phyloP scores from a whole-genome alignment of 2,329 filamentous ascomycete genomes.

The Coniochaeta ligniaria region DNA sequence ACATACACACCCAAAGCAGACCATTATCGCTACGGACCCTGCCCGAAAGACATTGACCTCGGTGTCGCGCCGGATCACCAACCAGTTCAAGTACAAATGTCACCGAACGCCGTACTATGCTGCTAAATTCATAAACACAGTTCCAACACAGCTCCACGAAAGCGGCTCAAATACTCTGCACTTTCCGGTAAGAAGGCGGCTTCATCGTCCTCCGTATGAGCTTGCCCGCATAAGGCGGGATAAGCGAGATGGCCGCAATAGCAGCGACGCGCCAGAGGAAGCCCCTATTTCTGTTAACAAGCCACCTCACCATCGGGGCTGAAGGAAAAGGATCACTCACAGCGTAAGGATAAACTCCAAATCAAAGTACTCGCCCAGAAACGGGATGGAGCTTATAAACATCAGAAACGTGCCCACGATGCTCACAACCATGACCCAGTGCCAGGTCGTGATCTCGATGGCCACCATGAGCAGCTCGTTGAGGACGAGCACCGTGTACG shows the following conservation, averaged over 20 bases:
- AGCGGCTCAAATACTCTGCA: slow-evolving; percentile 55
- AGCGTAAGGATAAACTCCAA: slow-evolving; percentile 66
- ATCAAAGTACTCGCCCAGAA: slow-evolving; percentile 86
- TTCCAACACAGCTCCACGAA: neutral
- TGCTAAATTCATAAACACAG: slow-evolving; percentile 3
- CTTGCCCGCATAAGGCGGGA: slow-evolving; percentile 85
- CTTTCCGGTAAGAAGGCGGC: slow-evolving; percentile 92
- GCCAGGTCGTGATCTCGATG: slow-evolving; percentile 95
- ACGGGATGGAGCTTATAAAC: slow-evolving; percentile 79
- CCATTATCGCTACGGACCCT: neutral
- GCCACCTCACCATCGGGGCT: no score
- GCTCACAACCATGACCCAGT: slow-evolving; percentile 80
- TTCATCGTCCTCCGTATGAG: slow-evolving; percentile 77
- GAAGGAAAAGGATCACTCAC: slow-evolving; percentile 32
- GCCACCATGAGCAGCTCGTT: slow-evolving; percentile 98
- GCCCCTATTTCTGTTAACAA: slow-evolving; percentile 41
- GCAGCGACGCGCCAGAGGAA: slow-evolving; percentile 85
- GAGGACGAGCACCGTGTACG: slow-evolving; percentile 83
- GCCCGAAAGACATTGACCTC: neutral
- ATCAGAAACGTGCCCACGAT: slow-evolving; percentile 75
- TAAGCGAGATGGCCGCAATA: slow-evolving; percentile 70
- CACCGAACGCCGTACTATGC: slow-evolving; percentile 10
- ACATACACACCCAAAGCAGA: neutral
- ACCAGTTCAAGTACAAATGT: neutral
- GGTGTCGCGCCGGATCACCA: neutral